These are phyloP conservation scores for Curvularia lunata DNA, from an alignment of 2,329 filamentous ascomycete species.

Conservation along the genomic window DNA sequence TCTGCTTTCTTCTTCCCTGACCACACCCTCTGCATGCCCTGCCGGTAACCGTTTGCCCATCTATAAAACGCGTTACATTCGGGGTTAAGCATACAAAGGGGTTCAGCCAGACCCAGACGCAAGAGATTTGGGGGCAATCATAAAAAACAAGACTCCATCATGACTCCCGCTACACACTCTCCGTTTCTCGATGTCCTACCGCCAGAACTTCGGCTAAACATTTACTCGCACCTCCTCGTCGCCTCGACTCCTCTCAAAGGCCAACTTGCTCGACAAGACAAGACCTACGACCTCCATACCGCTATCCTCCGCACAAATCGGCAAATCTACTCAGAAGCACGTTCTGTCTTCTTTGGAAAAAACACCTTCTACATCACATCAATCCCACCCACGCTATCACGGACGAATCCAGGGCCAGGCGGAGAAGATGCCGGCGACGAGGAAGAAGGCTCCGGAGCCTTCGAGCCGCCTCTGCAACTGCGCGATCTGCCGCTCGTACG, in stretches of 20 bases:
- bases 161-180: conserved; percentile 16
- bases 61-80: neutral
- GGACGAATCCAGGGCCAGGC: neutral
- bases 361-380: conserved; percentile 48
- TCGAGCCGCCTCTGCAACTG: conserved; percentile 38
- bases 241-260: conserved; percentile 29
- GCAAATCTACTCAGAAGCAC: conserved; percentile 52
- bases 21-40: neutral
- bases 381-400: conserved; percentile 9
- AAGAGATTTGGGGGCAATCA: neutral
- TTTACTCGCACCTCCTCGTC: conserved; percentile 41
- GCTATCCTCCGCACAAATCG: conserved; percentile 48
- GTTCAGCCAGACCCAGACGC: neutral
- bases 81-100: neutral
- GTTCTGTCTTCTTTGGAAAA: conserved; percentile 50
- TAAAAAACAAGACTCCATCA: neutral
- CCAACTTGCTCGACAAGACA: conserved; percentile 20
- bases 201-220: conserved; percentile 36
- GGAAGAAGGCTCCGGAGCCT: conserved; percentile 21
- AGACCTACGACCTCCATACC: conserved; percentile 43
- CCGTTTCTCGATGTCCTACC: conserved; percentile 39
- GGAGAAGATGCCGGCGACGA: conserved; percentile 6
- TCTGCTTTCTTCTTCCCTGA: conserved; percentile 3
- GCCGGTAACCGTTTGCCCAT: neutral
- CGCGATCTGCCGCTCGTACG: conserved; percentile 30